phyloP scores from a whole-genome alignment of 768 basidiomycete species.

The Podaxis sp. region DNA sequence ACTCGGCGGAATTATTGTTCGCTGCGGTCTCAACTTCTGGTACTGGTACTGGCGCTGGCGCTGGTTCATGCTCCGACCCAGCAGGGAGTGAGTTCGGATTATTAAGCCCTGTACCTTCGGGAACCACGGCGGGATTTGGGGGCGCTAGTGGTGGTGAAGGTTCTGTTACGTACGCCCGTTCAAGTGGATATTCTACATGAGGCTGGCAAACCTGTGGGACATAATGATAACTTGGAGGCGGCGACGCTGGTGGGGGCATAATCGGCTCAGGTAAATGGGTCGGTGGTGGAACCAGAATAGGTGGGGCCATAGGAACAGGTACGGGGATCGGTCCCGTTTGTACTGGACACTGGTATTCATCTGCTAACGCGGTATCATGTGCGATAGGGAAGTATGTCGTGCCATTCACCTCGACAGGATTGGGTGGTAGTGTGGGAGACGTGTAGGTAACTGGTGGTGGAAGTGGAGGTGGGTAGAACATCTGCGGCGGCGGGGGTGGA shows the following conservation, averaged over 20 bases:
- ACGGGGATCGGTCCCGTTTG: neutral
- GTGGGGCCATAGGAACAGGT: slow-evolving; percentile 4
- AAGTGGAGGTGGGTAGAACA: slow-evolving; percentile 15
- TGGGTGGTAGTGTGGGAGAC: neutral
- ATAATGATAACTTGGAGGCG: slow-evolving; percentile 3
- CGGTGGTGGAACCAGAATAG: slow-evolving; percentile 1
- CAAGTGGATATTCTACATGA: neutral
- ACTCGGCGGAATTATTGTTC: neutral
- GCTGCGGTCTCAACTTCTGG: neutral
- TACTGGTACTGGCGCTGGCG: neutral
- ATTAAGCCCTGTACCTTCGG: neutral
- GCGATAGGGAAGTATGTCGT: slow-evolving; percentile 17
- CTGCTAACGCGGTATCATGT: neutral
- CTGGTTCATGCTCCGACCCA: neutral
- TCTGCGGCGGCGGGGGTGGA: neutral
- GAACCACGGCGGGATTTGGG: neutral
- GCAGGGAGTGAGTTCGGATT: neutral
- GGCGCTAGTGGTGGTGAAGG: neutral
- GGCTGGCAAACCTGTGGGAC: slow-evolving; percentile 5
- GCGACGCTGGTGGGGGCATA: neutral
- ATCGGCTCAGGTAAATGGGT: neutral
- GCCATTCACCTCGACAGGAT: slow-evolving; percentile 13
- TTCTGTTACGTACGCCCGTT: slow-evolving; percentile 8
- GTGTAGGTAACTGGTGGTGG: neutral
- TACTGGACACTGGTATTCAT: neutral